Conservation (phyloP, 2,329 filamentous ascomycete species). For the Pseudogymnoascus destructans region DNA sequence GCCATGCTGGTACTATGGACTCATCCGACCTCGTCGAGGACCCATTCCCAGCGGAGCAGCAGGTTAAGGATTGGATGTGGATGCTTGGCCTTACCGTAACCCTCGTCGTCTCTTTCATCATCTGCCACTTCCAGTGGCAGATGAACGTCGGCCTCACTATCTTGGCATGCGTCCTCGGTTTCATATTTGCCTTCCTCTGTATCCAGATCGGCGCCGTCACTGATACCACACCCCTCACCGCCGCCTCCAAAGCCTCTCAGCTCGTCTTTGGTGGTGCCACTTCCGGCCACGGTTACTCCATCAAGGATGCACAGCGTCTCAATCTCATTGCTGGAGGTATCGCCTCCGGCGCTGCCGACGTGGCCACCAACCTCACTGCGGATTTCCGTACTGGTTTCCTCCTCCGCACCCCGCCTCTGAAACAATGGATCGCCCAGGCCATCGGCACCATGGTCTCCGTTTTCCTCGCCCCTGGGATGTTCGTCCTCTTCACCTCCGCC, state of each 20-base stretch:
- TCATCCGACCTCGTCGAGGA: slow-evolving; percentile 35
- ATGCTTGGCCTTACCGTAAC: slow-evolving; percentile 34
- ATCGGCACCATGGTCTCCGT: slow-evolving; percentile 50
- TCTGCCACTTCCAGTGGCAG: slow-evolving; percentile 38
- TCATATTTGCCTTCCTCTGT: slow-evolving; percentile 48
- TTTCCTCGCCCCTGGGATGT: slow-evolving; percentile 53
- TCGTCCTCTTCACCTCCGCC: slow-evolving; percentile 53
- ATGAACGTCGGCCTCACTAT: slow-evolving; percentile 45
- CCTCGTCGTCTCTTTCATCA: slow-evolving; percentile 37
- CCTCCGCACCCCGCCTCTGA: slow-evolving; percentile 47
- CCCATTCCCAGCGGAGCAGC: slow-evolving; percentile 33
- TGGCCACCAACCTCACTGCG: slow-evolving; percentile 39
- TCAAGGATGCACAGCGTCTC: slow-evolving; percentile 44
- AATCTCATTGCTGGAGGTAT: slow-evolving; percentile 52
- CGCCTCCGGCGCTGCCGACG: slow-evolving; percentile 41
- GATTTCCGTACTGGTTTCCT: slow-evolving; percentile 59
- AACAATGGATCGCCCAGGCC: slow-evolving; percentile 54
- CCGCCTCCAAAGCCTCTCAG: slow-evolving; percentile 55
- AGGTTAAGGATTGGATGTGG: slow-evolving; percentile 43
- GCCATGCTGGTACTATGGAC: slow-evolving; percentile 26
- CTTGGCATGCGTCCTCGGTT: slow-evolving; percentile 41
- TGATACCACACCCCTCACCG: slow-evolving; percentile 51
- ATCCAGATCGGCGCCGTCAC: slow-evolving; percentile 48
- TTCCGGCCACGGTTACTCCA: slow-evolving; percentile 36
- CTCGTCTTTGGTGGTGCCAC: slow-evolving; percentile 55